Percentiles rank a stretch among this genome's conserved stretches.
Evolutionary conservation across 352 stramenopile genomes (phyloP).

Genomic region (Aphanomyces euteiches): DNA sequence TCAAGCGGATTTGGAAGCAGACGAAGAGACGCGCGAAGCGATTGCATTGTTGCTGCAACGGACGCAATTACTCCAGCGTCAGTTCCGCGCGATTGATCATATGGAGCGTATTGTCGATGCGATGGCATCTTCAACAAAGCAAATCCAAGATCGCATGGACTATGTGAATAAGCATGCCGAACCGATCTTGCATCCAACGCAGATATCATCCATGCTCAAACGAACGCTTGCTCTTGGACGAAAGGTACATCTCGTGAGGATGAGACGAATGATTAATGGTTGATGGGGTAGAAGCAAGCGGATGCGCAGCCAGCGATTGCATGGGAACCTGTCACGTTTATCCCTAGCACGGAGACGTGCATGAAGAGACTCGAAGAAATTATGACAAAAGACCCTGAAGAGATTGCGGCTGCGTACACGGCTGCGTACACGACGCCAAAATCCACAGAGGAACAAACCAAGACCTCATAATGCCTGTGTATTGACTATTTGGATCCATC

Average conservation of each 20-base stretch:
- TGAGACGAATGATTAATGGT: background rate
- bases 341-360: constrained; percentile 1
- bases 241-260: constrained; percentile 11
- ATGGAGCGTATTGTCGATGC: constrained; percentile 29
- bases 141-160: constrained; percentile 28
- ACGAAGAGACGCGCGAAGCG: constrained; percentile 11
- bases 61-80: constrained; percentile 10
- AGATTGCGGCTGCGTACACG: constrained; percentile 10
- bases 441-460: too few species aligned
- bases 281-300: background rate
- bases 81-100: constrained; percentile 26
- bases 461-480: too few species aligned
- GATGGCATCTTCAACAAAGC: constrained; percentile 11
- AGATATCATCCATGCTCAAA: constrained; percentile 28
- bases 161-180: constrained; percentile 29
- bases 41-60: constrained; percentile 19
- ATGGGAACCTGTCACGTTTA: constrained; percentile 30
- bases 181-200: constrained; percentile 26
- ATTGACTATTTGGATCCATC: too few species aligned
- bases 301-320: background rate
- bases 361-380: constrained; percentile 24
- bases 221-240: constrained; percentile 12
- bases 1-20: constrained; percentile 25
- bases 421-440: background rate
- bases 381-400: constrained; percentile 5